Base-by-base conservation (phyloP, 2,329 filamentous ascomycete species). In the Plenodomus lindquistii region DNA sequence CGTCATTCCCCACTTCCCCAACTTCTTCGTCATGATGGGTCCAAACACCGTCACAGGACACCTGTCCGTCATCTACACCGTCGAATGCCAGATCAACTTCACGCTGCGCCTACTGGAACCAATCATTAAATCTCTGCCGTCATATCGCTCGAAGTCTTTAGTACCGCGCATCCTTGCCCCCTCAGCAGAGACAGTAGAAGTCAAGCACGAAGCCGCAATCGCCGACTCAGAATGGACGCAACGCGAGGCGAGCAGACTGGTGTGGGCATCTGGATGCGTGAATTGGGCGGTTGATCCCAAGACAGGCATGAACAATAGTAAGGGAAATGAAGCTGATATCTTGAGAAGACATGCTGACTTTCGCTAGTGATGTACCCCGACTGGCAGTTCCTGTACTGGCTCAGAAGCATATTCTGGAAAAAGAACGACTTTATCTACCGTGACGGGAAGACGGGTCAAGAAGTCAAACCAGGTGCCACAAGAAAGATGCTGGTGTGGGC, bases 81-180 rank as follows among this genome's bases (percentile, higher is more conserved):
- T 75, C 1, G 79, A 81, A 55, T 81, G 78, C 54, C 77, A 81
- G 48, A 78, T 81, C 44, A 79, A 79, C 58, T 78, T 78, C 50
- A 67, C 68, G 16, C 59, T 77, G 6, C 69, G 75, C 7, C 60
- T 77, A 0, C 65, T 81, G 11, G 55, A 54, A 0, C 77, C 79
- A 0, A 69, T 81, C 27, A 54, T 79, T 20, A 50, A 62, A 4
- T 54, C 62, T 15, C 44, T 73, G 42, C 58, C 65, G n/a, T 54
- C 57, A 1, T 65, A 62, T 38, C 62, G 55, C 15, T 67, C 51
- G 1, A 46, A 18, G 2, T 57, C 67, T 17, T 51, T 66, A 31
- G 29, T 60, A n/a, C 57, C 65, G 7, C 20, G 51, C 13, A 34
- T 70, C 21, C 50, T 66, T 20, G 19, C 48, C 8, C 52, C 60